Evolutionary conservation across 2,329 filamentous ascomycete genomes (phyloP).

Genomic region (Fonsecaea erecta): DNA sequence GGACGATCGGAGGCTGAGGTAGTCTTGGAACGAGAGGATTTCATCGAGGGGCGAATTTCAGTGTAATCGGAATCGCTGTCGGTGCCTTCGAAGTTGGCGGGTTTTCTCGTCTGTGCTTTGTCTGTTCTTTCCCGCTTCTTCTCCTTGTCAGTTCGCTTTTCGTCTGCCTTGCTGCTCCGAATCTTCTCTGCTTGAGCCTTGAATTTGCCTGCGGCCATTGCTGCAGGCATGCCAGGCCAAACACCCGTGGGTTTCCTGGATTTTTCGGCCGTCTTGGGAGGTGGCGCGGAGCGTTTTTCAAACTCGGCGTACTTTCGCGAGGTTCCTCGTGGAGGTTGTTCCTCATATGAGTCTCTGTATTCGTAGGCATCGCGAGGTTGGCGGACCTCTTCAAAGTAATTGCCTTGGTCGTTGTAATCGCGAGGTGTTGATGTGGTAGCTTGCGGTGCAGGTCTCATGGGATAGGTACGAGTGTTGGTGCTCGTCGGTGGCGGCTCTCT

Average conservation of each 20-base stretch:
- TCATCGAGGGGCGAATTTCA: conserved; percentile 28
- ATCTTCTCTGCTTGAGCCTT: conserved; percentile 32
- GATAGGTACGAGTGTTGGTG: conserved; percentile 29
- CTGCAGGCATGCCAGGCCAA: conserved; percentile 12
- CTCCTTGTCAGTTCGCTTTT: conserved; percentile 50
- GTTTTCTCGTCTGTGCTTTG: conserved; percentile 43
- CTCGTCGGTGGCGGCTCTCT: conserved; percentile 44
- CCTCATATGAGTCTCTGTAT: conserved; percentile 45
- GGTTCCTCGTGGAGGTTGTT: conserved; percentile 44
- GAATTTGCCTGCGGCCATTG: conserved; percentile 29
- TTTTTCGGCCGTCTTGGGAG: conserved; percentile 43
- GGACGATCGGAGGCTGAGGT: conserved; percentile 25
- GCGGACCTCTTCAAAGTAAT: conserved; percentile 49
- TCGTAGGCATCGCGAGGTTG: conserved; percentile 45
- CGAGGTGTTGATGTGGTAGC: conserved; percentile 36
- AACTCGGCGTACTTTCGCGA: conserved; percentile 48
- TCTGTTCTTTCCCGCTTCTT: conserved; percentile 48
- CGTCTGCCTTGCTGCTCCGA: conserved; percentile 39
- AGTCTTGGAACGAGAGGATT: conserved; percentile 28
- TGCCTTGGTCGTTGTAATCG: conserved; percentile 49
- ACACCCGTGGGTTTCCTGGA: conserved; percentile 41
- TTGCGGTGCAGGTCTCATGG: conserved; percentile 31
- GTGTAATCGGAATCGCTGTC: conserved; percentile 43
- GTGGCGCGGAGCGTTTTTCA: conserved; percentile 42
- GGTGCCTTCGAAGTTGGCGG: conserved; percentile 40